Base-by-base conservation (phyloP, 1,284 basidiomycete species). In the Filobasidium uniguttulatum region DNA sequence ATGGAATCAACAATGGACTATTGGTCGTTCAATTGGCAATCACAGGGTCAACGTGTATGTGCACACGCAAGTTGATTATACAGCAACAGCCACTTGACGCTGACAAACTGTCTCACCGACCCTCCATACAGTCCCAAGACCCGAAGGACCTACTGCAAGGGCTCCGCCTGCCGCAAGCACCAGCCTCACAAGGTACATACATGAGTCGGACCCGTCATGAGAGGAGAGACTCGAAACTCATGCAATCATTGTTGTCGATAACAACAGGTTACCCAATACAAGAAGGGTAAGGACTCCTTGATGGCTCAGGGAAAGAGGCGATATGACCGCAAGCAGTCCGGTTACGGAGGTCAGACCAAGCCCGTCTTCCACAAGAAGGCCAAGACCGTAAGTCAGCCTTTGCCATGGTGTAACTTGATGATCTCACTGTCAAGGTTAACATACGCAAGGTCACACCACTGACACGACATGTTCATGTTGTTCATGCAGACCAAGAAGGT, bases 291-390 rank as follows among this genome's bases (percentile, higher is more conserved):
- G 76, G 89, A 87, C 70, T 94, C 89, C 56, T 74, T 90, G 59
- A 84, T 85, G 70, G 91, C 89, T 56, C 90, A 99, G 77, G 94
- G 93, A 75, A 98, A 99, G 83, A 87, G 93, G 69, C 90, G 94
- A 79, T 98, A 99, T 76, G 93, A 96, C 77, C 82, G 67, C 65
- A 96, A 94, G 79, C 90, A 94, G 74, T 85, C 83, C 67, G 93
- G 93, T 77, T 99, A 97, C 76, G 93, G 93, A 85, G 93, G 93
- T 78, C 91, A 96, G 79, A 99, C 93, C 59, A 99, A 99, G 80
- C 93, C 94, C 61, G 91, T 81, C 38, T 55, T 55, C 54, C 54
- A 55, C 54, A 55, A 55, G 54, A 53, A 52, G 53, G 57, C 54
- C 33, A 49, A 49, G 47, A 53, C 52, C 38, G 51, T 49, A 38